phyloP scores from a whole-genome alignment of 805 yeast species.

The Spathaspora sp. region DNA sequence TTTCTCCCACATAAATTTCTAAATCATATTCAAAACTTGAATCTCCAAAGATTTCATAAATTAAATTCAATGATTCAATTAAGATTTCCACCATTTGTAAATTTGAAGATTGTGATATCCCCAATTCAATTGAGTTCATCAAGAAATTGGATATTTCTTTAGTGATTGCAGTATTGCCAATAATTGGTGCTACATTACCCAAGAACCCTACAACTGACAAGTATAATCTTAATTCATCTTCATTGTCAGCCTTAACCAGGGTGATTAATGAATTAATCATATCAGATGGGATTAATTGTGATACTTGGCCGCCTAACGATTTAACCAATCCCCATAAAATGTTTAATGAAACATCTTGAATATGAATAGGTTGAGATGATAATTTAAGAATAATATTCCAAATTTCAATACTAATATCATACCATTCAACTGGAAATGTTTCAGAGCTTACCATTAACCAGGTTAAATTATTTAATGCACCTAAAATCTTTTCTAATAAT shows the following conservation, averaged over 20 bases:
- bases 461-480: slow-evolving; percentile 67
- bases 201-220: slow-evolving; percentile 49
- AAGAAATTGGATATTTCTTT: slow-evolving; percentile 44
- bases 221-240: slow-evolving; percentile 33
- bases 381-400: slow-evolving; percentile 24
- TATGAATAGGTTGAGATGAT: slow-evolving; percentile 14
- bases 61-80: slow-evolving; percentile 57
- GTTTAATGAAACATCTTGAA: slow-evolving; percentile 31
- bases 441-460: slow-evolving; percentile 49
- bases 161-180: slow-evolving; percentile 44
- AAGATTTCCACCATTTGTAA: slow-evolving; percentile 31
- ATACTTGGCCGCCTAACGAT: slow-evolving; percentile 31
- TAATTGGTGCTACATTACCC: slow-evolving; percentile 45
- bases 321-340: slow-evolving; percentile 37
- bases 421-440: slow-evolving; percentile 39
- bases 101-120: not conserved
- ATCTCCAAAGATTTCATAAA: slow-evolving; percentile 83
- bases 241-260: slow-evolving; percentile 7
- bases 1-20: slow-evolving; percentile 58
- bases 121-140: slow-evolving; percentile 16
- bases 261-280: slow-evolving; percentile 23
- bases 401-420: slow-evolving; percentile 17
- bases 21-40: slow-evolving; percentile 60
- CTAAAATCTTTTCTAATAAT: slow-evolving; percentile 53
- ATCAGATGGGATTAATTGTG: slow-evolving; percentile 18